Evolutionary conservation across 2,329 filamentous ascomycete species (phyloP).

Genomic region (Penicillium sp.): DNA sequence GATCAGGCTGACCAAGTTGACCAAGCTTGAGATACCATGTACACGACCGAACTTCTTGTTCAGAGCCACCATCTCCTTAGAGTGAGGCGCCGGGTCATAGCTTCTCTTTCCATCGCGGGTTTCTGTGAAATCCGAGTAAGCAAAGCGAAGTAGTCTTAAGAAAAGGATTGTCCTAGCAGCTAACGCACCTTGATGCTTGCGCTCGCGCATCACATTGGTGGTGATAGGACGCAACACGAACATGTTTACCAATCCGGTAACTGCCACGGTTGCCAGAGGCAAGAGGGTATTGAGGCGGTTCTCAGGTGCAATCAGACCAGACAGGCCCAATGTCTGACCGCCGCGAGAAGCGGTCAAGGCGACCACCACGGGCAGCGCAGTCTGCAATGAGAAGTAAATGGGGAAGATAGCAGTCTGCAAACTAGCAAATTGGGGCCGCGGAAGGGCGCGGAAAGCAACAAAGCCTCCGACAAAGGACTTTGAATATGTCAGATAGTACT

Average conservation of each 20-base stretch:
- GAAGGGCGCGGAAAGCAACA: constrained; percentile 72
- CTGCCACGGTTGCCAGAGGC: constrained; percentile 68
- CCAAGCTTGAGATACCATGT: constrained; percentile 76
- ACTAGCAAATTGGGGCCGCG: constrained; percentile 75
- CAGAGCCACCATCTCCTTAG: constrained; percentile 75
- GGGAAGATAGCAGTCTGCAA: constrained; percentile 77
- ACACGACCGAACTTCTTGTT: constrained; percentile 76
- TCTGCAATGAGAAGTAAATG: constrained; percentile 84
- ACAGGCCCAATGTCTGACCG: constrained; percentile 29
- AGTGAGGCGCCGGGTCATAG: constrained; percentile 75
- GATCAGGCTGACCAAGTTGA: constrained; percentile 71
- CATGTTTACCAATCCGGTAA: constrained; percentile 70
- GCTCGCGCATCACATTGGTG: constrained; percentile 68
- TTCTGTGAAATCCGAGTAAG: no score
- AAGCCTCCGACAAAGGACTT: constrained; percentile 74
- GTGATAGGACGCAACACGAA: constrained; percentile 72
- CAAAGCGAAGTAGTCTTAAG: no score
- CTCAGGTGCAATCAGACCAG: constrained; percentile 48
- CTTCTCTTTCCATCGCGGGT: constrained; percentile 86
- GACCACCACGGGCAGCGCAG: constrained; percentile 68
- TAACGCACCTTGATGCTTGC: constrained; percentile 72
- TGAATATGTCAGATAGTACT: constrained; percentile 1
- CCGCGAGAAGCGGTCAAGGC: constrained; percentile 77
- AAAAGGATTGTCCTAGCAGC: no score
- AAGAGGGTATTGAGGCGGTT: constrained; percentile 65